Base-by-base conservation (phyloP, 2,329 filamentous ascomycete species). In the Trichoderma sp. region DNA sequence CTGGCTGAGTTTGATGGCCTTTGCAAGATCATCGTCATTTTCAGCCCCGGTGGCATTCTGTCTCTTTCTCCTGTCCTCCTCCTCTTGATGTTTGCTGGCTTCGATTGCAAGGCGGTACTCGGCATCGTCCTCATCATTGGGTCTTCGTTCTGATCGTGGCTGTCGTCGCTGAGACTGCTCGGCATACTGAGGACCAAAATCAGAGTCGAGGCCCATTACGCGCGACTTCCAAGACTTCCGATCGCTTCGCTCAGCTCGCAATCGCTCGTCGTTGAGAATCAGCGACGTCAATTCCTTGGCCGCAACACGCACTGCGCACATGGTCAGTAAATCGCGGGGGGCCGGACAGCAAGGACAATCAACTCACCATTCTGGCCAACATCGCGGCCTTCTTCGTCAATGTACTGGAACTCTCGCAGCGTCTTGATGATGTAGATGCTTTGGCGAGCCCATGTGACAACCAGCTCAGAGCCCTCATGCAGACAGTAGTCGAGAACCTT, bases 361-460 rank as follows among this genome's bases (percentile, higher is more conserved):
- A 81, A 40, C 89, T 74, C 84, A 97, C 96, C 95, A 82, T 97
- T 98, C 77, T 97, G 93, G 68, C 96, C 96, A 61, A 99, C 96
- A 78, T 99, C 96, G 72, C 92, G 89, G 59, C 94, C 93, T 72
- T 99, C 96, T 77, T 99, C 96, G 74, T 99, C 96, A 64, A 97
- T 88, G 79, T 98, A 97, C 78, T 96, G 92, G 76, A 99, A 99
- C 81, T 99, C 96, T 78, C 96, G 91, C 79, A 99, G 82, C 35
- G 96, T 99, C 85, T 97, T 98, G 85, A 99, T 97, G 81, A 99
- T 96, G 82, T 97, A 99, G 73, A 97, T 91, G 79, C 97, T 98
- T 84, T 98, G 96, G 77, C 94, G 91, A 72, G 94, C 94, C 96
- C 96, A 99, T 5, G 95, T 97, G 62, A 99, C 96, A 40, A 97